Base-by-base conservation (phyloP, 2,329 filamentous ascomycete genomes). In the Byssochlamys sp. region DNA sequence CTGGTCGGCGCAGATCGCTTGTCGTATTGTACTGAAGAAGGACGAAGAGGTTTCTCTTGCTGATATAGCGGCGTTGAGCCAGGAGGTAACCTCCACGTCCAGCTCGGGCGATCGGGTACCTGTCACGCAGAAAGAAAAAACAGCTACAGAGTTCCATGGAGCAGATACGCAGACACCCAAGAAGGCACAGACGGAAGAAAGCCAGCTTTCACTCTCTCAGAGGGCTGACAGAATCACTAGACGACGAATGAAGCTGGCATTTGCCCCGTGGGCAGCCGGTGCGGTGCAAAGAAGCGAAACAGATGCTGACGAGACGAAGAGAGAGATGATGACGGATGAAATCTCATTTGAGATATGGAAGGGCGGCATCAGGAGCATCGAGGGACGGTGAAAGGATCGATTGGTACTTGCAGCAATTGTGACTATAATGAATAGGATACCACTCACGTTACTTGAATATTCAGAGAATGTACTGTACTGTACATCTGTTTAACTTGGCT, bases 1-100 rank as follows among this genome's bases (percentile, higher is more conserved):
- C 10, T 97, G 92, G 92, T 86, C 90, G 2, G 92, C 91, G 29
- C 91, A 96, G 76, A 84, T 96, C 53, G 84, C 89, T 1, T 86
- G 86, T 65, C 87, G 92, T 10, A 84, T 97, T 59, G 90, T 88
- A 0, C 76, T 97, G 55, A 84, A 91, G 67, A 91, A 91, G 67
- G 77, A 84, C 53, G 84, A 87, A 0, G 73, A 59, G 29, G 27
- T 63, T 63, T 28, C 45, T 39, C 53, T 27, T 52, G 35, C 45
- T 12, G 33, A 25, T 12, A 53, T 51, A 27, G 29, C 26, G 19
- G 39, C 2, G 9, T 19, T 45, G n/a, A 45, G n/a, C 39, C 39
- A 45, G 39, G n/a, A n/a, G 24, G 25, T 45, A 6, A 6, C 31
- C 51, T 3, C 31, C 51, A 27, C 24, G 6, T 54, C 55, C 14